phyloP scores from a whole-genome alignment of 148 eudicot species.

The Pharnaceum exiguum region DNA sequence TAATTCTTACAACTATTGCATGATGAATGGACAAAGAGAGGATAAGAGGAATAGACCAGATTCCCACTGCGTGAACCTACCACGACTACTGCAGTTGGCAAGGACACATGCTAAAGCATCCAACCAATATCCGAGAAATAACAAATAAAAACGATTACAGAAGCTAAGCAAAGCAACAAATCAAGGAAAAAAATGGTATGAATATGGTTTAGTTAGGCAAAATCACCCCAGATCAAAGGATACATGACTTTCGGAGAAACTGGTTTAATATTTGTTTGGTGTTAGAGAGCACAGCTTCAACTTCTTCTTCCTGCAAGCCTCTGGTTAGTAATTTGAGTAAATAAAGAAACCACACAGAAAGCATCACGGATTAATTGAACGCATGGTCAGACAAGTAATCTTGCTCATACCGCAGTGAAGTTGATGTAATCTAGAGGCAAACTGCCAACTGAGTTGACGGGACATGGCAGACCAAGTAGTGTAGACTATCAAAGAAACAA shows the following conservation, averaged over 20 bases:
- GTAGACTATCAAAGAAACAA: constrained; percentile 65
- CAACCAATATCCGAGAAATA: too few relatives aligned
- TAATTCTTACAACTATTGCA: too few relatives aligned
- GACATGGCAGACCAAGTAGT: constrained; percentile 87
- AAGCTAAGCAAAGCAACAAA: neutral
- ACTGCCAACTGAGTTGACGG: constrained; percentile 88
- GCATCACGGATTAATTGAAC: neutral
- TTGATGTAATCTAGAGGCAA: constrained; percentile 72
- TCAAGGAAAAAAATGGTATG: too few relatives aligned
- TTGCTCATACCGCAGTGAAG: constrained; percentile 46
- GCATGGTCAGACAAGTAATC: neutral
- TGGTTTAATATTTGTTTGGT: constrained; percentile 87
- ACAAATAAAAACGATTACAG: too few relatives aligned
- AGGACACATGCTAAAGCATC: too few relatives aligned
- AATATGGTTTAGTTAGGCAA: too few relatives aligned
- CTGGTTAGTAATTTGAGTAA: constrained; percentile 10
- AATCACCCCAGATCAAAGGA: constrained; percentile 39
- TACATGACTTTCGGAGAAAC: constrained; percentile 83
- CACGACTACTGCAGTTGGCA: too few relatives aligned
- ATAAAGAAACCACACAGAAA: neutral
- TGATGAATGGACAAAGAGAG: too few relatives aligned
- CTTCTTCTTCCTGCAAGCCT: constrained; percentile 70
- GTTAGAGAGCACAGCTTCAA: constrained; percentile 93
- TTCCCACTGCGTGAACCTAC: too few relatives aligned
- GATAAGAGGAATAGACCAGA: too few relatives aligned